Evolutionary conservation across 371 early-diverging fungal genomes (phyloP).

Genomic region (Apophysomyces variabilis): DNA sequence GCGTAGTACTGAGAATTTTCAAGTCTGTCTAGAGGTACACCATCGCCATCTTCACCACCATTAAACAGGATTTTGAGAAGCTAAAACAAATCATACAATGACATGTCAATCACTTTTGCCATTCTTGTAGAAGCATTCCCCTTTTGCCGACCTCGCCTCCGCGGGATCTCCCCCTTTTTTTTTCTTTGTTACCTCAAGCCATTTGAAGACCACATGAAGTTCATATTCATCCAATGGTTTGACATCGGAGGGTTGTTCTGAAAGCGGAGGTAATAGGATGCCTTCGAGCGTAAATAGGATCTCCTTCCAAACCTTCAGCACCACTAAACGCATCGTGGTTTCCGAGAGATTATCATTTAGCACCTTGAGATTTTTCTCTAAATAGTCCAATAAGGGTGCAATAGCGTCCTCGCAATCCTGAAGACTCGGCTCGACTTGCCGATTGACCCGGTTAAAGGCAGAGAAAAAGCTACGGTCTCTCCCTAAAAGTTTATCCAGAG

Average conservation of each 20-base stretch:
- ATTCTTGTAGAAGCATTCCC: too few species aligned
- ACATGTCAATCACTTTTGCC: too few species aligned
- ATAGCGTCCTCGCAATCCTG: slow-evolving; percentile 81
- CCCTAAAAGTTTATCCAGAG: slow-evolving; percentile 45
- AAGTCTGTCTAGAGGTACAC: slow-evolving; percentile 72
- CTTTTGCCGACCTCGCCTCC: too few species aligned
- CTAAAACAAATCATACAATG: slow-evolving; percentile 33
- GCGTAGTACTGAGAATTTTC: slow-evolving; percentile 80
- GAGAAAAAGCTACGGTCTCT: slow-evolving; percentile 51
- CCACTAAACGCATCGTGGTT: slow-evolving; percentile 79
- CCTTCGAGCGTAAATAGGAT: slow-evolving; percentile 74
- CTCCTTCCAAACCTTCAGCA: slow-evolving; percentile 87
- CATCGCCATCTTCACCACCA: slow-evolving; percentile 87
- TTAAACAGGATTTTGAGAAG: slow-evolving; percentile 86
- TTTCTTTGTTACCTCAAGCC: slow-evolving; percentile 56
- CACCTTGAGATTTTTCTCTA: slow-evolving; percentile 83
- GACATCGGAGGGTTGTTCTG: slow-evolving; percentile 60
- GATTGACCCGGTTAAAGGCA: slow-evolving; percentile 36
- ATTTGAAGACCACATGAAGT: slow-evolving; percentile 76
- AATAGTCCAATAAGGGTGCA: slow-evolving; percentile 81
- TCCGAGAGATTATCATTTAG: slow-evolving; percentile 80
- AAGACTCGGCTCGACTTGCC: slow-evolving; percentile 48
- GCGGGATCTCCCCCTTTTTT: too few species aligned
- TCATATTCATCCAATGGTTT: slow-evolving; percentile 74
- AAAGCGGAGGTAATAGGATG: slow-evolving; percentile 82